A percentile compares a stretch with the other conserved stretches of the same genome.
Conservation (phyloP, 1,139 yeast genomes). For the Fermentozyma sake region DNA sequence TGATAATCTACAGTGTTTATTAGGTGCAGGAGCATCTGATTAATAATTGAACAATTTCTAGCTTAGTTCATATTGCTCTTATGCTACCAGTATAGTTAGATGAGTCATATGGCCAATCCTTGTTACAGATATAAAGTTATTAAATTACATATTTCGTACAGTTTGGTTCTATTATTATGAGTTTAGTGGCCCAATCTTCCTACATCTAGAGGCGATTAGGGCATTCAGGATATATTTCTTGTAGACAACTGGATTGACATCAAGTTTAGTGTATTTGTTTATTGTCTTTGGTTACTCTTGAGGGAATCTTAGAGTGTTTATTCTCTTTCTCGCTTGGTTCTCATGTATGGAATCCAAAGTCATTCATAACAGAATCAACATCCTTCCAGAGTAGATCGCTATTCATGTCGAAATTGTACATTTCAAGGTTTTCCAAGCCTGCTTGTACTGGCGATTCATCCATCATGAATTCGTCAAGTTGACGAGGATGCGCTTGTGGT, state of each 20-base stretch:
- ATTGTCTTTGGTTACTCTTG: constrained; percentile 1
- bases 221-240: too few relatives aligned
- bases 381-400: constrained; percentile 83
- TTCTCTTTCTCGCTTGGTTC: too few relatives aligned
- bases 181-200: background rate
- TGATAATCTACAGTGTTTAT: too few relatives aligned
- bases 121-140: background rate
- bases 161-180: too few relatives aligned
- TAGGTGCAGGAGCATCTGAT: too few relatives aligned
- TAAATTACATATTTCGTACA: background rate
- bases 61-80: too few relatives aligned
- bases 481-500: background rate
- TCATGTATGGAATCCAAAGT: constrained; percentile 77
- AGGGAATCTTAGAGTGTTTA: too few relatives aligned
- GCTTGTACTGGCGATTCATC: constrained; percentile 29
- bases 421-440: constrained; percentile 28
- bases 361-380: constrained; percentile 89
- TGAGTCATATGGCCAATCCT: too few relatives aligned
- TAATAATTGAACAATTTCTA: too few relatives aligned
- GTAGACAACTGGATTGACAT: background rate
- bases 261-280: background rate
- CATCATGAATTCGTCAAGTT: constrained; percentile 1
- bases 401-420: constrained; percentile 32
- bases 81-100: too few relatives aligned
- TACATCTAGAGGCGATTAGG: too few relatives aligned